A percentile compares a stretch with the other conserved stretches of the same genome.
These are phyloP conservation scores for Malassezia equina DNA, from an alignment of 1,284 basidiomycete species.

Conservation along the genomic window DNA sequence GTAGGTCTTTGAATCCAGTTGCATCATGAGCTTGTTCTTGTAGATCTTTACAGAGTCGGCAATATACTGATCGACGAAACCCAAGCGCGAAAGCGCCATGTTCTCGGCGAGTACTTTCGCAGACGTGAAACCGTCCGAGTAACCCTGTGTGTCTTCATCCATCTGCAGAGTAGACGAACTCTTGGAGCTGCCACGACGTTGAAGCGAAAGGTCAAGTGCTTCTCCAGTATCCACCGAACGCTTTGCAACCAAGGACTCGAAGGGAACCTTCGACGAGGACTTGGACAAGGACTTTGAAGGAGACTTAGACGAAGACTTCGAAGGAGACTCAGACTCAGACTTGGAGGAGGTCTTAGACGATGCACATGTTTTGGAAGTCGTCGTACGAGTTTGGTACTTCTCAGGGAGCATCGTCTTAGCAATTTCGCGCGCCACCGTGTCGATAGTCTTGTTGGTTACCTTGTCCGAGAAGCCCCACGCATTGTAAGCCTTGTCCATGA, in stretches of 20 bases:
- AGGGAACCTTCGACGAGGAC: not conserved
- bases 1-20: not conserved
- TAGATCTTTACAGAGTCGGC: conserved; percentile 10
- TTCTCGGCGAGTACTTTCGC: conserved; percentile 7
- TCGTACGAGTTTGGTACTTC: not conserved
- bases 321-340: too few species aligned
- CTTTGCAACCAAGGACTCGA: not conserved
- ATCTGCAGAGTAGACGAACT: not conserved
- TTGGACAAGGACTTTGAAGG: not conserved
- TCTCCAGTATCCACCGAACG: not conserved
- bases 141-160: conserved; percentile 4
- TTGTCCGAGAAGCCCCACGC: conserved; percentile 27
- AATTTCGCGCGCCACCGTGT: conserved; percentile 2
- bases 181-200: not conserved
- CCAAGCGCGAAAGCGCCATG: conserved; percentile 13
- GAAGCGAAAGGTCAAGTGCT: not conserved
- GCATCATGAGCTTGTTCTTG: conserved; percentile 3
- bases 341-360: not conserved
- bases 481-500: conserved; percentile 29
- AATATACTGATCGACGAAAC: conserved; percentile 16
- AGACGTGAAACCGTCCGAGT: conserved; percentile 11
- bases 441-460: conserved; percentile 13
- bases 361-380: too few species aligned
- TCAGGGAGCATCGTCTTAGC: conserved; percentile 7
- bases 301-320: not conserved